Conservation (phyloP, 345 rosid genomes). For the Microcos paniculata region DNA sequence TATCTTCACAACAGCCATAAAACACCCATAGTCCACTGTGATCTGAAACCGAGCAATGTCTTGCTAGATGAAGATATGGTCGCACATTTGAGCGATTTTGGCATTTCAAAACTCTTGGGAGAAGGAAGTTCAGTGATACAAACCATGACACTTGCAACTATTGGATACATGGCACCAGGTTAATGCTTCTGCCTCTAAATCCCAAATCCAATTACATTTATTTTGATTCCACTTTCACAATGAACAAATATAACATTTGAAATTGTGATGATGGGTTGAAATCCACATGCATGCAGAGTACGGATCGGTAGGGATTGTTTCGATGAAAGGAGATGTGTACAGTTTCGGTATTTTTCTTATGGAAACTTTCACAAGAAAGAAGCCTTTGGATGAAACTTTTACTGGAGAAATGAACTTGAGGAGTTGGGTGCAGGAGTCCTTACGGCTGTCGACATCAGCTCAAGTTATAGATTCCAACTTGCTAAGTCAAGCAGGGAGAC, state of each 20-base stretch:
- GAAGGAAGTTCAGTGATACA: neutral
- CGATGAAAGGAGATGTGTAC: neutral
- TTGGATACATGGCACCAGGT: conserved; percentile 20
- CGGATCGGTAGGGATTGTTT: neutral
- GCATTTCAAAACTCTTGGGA: conserved; percentile 9
- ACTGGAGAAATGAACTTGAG: conserved; percentile 2
- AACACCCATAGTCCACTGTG: neutral
- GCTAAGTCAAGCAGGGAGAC: neutral
- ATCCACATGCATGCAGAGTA: neutral
- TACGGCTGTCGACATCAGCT: neutral
- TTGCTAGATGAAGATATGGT: conserved; percentile 6
- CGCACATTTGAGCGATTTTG: conserved; percentile 9
- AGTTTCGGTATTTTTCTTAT: conserved; percentile 8
- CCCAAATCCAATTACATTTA: too few species aligned
- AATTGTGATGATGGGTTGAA: too few species aligned
- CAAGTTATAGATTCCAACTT: neutral
- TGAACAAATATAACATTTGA: too few species aligned
- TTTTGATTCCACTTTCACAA: too few species aligned
- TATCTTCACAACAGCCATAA: neutral
- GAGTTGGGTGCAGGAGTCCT: neutral
- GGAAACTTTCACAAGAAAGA: conserved; percentile 1
- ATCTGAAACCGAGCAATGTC: conserved; percentile 8
- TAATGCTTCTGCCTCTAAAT: neutral
- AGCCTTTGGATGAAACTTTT: conserved; percentile 1
- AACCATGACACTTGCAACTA: neutral